These are phyloP conservation scores for Nepenthes gracilis DNA, from an alignment of 148 eudicot species.

Conservation along the genomic window DNA sequence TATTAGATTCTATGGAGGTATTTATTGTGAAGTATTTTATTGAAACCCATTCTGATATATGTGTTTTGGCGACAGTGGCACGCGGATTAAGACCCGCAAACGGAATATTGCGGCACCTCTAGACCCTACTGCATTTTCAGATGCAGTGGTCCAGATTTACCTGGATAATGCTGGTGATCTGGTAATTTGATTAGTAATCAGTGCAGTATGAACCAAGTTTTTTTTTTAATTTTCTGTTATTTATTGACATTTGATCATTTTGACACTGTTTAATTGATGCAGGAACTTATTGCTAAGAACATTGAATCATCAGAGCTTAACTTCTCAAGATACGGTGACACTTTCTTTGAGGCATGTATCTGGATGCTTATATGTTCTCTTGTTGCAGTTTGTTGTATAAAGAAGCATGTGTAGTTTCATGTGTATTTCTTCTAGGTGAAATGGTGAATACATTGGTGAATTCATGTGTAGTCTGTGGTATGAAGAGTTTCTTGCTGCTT, in stretches of 20 bases:
- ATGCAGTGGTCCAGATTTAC: constrained; percentile 99
- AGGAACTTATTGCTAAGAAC: constrained; percentile 94
- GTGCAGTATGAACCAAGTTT: not conserved
- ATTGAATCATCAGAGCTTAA: constrained; percentile 91
- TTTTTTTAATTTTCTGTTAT: not conserved
- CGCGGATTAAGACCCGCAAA: constrained; percentile 99
- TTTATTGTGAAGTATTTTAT: not conserved
- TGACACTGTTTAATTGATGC: constrained; percentile 11
- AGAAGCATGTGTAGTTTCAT: too few relatives aligned
- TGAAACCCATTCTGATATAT: not conserved
- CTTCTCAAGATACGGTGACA: constrained; percentile 96
- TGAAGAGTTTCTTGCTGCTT: too few relatives aligned
- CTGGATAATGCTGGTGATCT: constrained; percentile 99
- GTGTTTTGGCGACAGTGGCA: constrained; percentile 47
- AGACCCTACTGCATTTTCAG: constrained; percentile 99
- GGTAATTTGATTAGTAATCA: constrained; percentile 20
- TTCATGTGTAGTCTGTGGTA: too few relatives aligned
- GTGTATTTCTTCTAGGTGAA: too few relatives aligned
- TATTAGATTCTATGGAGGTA: not conserved
- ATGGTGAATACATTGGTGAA: too few relatives aligned
- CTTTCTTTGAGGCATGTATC: constrained; percentile 83
- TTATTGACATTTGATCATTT: not conserved
- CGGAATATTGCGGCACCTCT: constrained; percentile 99
- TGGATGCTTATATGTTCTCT: not conserved
- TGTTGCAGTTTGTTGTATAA: not conserved